Conservation (phyloP, 176 grass and related monocot genomes). For the Alopecurus myosuroides region DNA sequence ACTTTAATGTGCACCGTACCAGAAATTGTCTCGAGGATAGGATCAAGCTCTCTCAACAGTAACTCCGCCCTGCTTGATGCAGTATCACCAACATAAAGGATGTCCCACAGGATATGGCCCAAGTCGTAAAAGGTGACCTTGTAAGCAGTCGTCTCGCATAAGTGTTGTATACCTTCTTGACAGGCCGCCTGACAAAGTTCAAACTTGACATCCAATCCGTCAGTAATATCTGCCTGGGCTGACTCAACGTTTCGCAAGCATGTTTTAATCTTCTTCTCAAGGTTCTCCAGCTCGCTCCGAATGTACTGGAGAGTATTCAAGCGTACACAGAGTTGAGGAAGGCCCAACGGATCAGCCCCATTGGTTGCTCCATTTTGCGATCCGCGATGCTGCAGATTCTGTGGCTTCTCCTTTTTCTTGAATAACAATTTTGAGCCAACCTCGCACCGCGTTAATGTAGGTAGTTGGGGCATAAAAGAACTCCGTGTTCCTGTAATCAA, state of each 20-base stretch:
- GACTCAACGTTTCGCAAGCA: constrained; percentile 91
- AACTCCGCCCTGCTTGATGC: constrained; percentile 62
- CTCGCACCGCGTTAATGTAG: constrained; percentile 81
- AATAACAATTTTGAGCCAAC: constrained; percentile 86
- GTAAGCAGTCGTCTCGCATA: constrained; percentile 90
- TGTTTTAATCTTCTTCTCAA: constrained; percentile 95
- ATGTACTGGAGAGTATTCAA: constrained; percentile 88
- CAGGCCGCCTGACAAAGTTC: constrained; percentile 70
- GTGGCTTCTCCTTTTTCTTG: constrained; percentile 90
- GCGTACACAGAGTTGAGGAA: constrained; percentile 85
- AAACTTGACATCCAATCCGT: constrained; percentile 90
- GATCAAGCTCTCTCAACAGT: constrained; percentile 77
- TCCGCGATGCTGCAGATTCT: constrained; percentile 57
- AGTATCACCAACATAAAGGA: constrained; percentile 64
- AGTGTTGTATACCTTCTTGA: constrained; percentile 80
- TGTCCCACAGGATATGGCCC: constrained; percentile 81
- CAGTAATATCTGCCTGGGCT: constrained; percentile 78
- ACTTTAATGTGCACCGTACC: constrained; percentile 79
- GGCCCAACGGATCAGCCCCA: constrained; percentile 50
- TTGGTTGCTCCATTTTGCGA: constrained; percentile 67
- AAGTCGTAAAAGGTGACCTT: constrained; percentile 85
- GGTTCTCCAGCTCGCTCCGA: constrained; percentile 67
- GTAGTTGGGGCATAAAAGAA: constrained; percentile 79
- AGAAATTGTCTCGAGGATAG: constrained; percentile 81
- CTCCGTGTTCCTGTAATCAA: constrained; percentile 58